These are phyloP conservation scores for Venturia pyrina DNA, from an alignment of 2,329 filamentous ascomycete species.

Conservation along the genomic window DNA sequence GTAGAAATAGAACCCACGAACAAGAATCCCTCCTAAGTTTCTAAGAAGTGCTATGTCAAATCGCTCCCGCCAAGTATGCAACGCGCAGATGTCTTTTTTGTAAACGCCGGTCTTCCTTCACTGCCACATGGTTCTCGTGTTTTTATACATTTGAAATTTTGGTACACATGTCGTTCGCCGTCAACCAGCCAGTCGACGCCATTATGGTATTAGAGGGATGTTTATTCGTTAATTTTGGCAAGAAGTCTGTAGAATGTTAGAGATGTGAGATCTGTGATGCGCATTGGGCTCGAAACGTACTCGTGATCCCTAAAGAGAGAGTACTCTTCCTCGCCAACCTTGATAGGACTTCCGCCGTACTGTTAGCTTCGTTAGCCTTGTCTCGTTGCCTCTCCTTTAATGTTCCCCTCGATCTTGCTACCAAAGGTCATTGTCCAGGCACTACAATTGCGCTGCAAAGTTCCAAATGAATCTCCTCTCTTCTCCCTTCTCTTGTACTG, in stretches of 20 bases:
- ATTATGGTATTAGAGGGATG: background rate
- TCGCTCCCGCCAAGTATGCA: background rate
- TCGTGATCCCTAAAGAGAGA: conserved; percentile 95
- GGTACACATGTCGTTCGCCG: background rate
- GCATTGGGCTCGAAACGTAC: conserved; percentile 48
- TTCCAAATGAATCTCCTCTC: too few relatives aligned
- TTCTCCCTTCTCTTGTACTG: too few relatives aligned
- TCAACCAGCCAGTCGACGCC: background rate
- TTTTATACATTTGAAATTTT: background rate
- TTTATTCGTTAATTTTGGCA: conserved; percentile 97
- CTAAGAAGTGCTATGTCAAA: background rate
- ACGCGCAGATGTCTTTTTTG: background rate
- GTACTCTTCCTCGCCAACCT: conserved; percentile 96
- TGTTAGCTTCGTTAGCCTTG: conserved; percentile 27
- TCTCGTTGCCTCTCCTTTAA: too few relatives aligned
- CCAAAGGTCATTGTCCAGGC: background rate
- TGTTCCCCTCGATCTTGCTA: background rate
- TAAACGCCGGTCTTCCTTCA: background rate
- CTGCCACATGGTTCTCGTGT: background rate
- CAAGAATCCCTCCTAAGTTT: background rate
- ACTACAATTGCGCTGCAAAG: background rate
- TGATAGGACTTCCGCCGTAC: conserved; percentile 91
- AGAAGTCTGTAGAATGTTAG: conserved; percentile 57
- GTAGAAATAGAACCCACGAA: conserved; percentile 1
- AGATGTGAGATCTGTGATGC: background rate